A percentile compares a stretch with the other conserved stretches of the same genome.
Evolutionary conservation across 2,329 filamentous ascomycete genomes (phyloP).

Genomic region (Penicillium vulpinum): DNA sequence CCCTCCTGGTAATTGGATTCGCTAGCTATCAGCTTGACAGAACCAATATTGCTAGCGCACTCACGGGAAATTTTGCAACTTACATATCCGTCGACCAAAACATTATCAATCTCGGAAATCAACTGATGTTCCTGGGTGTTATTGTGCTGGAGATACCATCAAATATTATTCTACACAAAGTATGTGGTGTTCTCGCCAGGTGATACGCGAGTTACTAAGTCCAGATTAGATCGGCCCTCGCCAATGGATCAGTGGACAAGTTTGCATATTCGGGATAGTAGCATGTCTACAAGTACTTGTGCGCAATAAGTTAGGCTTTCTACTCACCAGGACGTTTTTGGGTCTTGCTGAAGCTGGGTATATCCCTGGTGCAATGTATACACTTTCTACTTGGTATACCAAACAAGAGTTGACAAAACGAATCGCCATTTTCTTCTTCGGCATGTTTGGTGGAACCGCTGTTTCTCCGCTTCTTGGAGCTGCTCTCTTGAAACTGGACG

Average conservation of each 20-base stretch:
- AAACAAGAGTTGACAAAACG: constrained; percentile 49
- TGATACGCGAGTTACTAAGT: constrained; percentile 17
- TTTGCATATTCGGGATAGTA: constrained; percentile 51
- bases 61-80: constrained; percentile 51
- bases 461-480: constrained; percentile 52
- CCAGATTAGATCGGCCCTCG: constrained; percentile 43
- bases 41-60: constrained; percentile 54
- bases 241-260: constrained; percentile 53
- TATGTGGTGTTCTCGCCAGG: background rate
- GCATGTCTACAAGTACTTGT: constrained; percentile 50
- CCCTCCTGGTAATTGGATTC: constrained; percentile 52
- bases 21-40: constrained; percentile 56
- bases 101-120: constrained; percentile 55
- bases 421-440: constrained; percentile 55
- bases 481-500: constrained; percentile 50
- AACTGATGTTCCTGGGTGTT: constrained; percentile 55
- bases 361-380: constrained; percentile 55
- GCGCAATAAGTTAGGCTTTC: constrained; percentile 46
- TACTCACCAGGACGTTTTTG: constrained; percentile 47
- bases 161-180: constrained; percentile 43
- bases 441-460: constrained; percentile 55
- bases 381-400: constrained; percentile 55
- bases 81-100: constrained; percentile 48
- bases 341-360: constrained; percentile 55
- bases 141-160: constrained; percentile 55